Conservation (phyloP, 2,329 filamentous ascomycete species). For the Fusarium nelsonii region DNA sequence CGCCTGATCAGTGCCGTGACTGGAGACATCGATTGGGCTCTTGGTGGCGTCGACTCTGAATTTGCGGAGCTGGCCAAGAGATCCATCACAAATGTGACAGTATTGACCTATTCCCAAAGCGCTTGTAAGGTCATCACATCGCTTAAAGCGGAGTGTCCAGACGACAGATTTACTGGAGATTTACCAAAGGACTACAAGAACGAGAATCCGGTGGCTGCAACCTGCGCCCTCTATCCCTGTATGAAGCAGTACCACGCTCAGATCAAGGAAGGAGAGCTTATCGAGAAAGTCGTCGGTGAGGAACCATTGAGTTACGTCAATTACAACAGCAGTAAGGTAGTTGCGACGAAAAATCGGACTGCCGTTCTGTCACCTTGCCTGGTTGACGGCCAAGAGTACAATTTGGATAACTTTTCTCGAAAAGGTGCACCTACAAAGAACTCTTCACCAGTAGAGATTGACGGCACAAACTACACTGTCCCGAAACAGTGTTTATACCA, state of each 20-base stretch:
- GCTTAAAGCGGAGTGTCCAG: neutral
- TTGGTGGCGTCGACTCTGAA: neutral
- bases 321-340: too few relatives aligned
- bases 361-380: neutral
- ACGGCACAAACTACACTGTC: neutral
- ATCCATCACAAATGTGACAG: neutral
- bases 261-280: neutral
- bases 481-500: neutral
- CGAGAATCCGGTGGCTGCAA: neutral
- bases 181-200: fast-evolving
- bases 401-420: neutral
- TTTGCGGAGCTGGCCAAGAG: neutral
- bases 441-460: neutral
- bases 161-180: neutral
- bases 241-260: constrained; percentile 13
- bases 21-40: constrained; percentile 4
- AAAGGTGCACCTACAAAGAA: neutral
- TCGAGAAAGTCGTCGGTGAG: neutral
- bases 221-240: constrained; percentile 12
- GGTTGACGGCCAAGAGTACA: neutral
- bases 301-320: neutral
- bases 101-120: neutral
- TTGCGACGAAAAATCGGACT: neutral
- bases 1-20: neutral
- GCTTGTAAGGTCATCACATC: neutral